These are phyloP conservation scores for Aspergillus sp. DNA, from an alignment of 2,329 filamentous ascomycete species.

Conservation along the genomic window DNA sequence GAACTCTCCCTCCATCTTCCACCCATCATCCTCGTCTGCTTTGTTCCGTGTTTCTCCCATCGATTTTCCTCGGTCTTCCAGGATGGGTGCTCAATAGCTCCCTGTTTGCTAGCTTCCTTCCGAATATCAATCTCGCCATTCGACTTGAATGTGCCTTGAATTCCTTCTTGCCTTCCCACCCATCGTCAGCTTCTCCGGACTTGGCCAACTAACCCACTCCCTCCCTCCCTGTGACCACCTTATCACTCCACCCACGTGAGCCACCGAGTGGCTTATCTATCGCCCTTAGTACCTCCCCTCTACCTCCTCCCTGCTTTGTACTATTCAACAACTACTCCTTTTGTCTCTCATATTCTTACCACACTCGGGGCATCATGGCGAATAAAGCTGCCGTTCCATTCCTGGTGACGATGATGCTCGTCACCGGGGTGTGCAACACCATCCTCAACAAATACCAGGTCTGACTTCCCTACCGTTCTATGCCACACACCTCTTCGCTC, in stretches of 20 bases:
- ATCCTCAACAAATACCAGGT: conserved; percentile 96
- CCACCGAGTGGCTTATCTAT: neutral
- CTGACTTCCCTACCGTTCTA: conserved; percentile 27
- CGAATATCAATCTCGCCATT: neutral
- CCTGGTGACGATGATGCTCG: conserved; percentile 91
- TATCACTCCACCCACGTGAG: neutral
- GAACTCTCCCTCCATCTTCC: neutral
- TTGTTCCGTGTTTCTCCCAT: neutral
- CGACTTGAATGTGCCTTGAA: neutral
- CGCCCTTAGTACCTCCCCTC: neutral
- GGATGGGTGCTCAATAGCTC: conserved; percentile 18
- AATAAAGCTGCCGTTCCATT: conserved; percentile 73
- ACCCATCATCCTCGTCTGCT: conserved; percentile 1
- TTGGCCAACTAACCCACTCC: neutral
- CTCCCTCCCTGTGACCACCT: neutral
- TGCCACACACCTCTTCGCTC: conserved; percentile 1
- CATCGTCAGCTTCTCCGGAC: neutral
- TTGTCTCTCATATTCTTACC: neutral
- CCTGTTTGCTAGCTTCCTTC: neutral
- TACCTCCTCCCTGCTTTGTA: neutral
- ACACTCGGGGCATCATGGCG: conserved; percentile 59
- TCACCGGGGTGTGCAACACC: conserved; percentile 96
- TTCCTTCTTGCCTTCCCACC: conserved; percentile 9
- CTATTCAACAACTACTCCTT: conserved; percentile 1
- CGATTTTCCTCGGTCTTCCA: conserved; percentile 5